phyloP scores from a whole-genome alignment of 106 monocot genomes.

The Posidonia australis region DNA sequence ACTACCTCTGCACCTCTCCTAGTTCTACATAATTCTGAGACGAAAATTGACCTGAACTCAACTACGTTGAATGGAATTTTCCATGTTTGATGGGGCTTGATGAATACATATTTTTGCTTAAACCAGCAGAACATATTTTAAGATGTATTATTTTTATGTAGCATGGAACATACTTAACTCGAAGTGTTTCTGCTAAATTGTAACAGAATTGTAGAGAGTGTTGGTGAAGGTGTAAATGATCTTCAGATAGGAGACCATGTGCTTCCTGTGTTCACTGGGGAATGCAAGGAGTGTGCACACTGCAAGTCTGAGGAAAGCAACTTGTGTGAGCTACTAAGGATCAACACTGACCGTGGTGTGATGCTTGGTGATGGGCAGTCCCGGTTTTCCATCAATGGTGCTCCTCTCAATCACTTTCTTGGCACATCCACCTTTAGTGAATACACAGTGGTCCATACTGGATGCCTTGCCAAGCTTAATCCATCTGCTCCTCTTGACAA shows the following conservation, averaged over 20 bases:
- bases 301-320: constrained; percentile 46
- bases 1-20: too few relatives aligned
- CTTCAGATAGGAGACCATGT: constrained; percentile 42
- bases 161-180: too few relatives aligned
- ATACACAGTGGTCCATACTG: constrained; percentile 37
- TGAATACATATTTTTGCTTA: too few relatives aligned
- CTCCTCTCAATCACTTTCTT: constrained; percentile 34
- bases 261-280: constrained; percentile 48
- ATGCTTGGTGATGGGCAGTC: constrained; percentile 30
- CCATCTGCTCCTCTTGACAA: constrained; percentile 38
- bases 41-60: too few relatives aligned
- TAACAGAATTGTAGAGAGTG: constrained; percentile 37
- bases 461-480: constrained; percentile 42
- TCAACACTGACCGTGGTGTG: constrained; percentile 22
- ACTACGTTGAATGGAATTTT: too few relatives aligned
- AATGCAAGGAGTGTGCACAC: constrained; percentile 40
- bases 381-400: constrained; percentile 34
- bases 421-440: constrained; percentile 49
- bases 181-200: background rate
- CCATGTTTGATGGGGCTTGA: too few relatives aligned
- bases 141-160: too few relatives aligned
- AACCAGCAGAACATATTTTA: too few relatives aligned
- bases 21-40: too few relatives aligned
- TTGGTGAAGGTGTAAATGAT: constrained; percentile 45
- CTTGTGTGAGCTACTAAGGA: constrained; percentile 31